These are phyloP conservation scores for Pythium utonaiense DNA, from an alignment of 352 stramenopile species.

Conservation along the genomic window DNA sequence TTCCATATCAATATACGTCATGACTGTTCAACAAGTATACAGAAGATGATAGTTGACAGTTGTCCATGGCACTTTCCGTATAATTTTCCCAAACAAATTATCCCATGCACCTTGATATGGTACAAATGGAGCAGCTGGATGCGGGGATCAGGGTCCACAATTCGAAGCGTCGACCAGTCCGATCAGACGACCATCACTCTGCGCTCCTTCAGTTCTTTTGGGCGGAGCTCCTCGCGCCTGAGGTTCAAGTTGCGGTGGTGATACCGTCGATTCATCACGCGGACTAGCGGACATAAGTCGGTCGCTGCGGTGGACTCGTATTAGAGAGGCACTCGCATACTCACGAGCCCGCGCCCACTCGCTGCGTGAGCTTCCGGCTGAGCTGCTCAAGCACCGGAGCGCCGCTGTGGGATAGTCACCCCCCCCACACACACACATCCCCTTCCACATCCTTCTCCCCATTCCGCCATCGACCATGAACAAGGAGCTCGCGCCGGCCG, in stretches of 20 bases:
- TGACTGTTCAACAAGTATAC: neutral
- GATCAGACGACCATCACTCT: slow-evolving; percentile 24
- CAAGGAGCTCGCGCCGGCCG: slow-evolving; percentile 13
- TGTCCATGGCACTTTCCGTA: no score
- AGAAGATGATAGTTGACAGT: no score
- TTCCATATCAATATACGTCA: neutral
- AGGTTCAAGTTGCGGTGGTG: slow-evolving; percentile 29
- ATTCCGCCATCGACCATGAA: slow-evolving; percentile 10
- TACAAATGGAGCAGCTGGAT: no score
- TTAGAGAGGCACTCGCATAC: slow-evolving; percentile 1
- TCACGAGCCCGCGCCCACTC: neutral
- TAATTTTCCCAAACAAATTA: no score
- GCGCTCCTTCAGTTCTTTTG: neutral
- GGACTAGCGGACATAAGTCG: slow-evolving; percentile 24
- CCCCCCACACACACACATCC: neutral
- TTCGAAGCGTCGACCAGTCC: neutral
- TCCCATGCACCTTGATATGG: no score
- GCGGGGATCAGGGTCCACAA: neutral
- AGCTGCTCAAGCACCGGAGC: slow-evolving; percentile 16
- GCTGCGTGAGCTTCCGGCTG: neutral
- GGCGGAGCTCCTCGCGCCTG: neutral
- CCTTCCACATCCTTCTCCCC: no score
- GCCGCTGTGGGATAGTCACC: no score
- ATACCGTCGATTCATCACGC: slow-evolving; percentile 29
- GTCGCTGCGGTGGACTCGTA: no score